Conservation (phyloP, 1,139 yeast genomes). For the Saccharomyces hybrid region DNA sequence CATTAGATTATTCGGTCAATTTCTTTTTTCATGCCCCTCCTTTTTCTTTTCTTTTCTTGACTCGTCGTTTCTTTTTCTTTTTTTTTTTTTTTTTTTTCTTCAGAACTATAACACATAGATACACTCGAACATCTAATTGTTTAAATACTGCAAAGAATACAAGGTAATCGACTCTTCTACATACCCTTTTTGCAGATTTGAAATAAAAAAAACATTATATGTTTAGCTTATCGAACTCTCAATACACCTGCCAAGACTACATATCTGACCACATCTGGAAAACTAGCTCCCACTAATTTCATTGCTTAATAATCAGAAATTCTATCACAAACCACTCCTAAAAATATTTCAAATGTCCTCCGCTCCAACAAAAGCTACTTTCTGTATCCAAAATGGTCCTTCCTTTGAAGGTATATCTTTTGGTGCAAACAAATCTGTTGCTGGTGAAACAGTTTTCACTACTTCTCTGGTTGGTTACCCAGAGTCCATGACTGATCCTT, state of each 20-base stretch:
- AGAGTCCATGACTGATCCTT: constrained; percentile 97
- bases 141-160: not conserved
- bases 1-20: not conserved
- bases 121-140: not conserved
- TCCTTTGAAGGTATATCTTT: constrained; percentile 88
- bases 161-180: not conserved
- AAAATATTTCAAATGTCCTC: constrained; percentile 2
- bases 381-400: constrained; percentile 89
- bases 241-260: constrained; percentile 38
- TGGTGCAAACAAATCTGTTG: constrained; percentile 84
- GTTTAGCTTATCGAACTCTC: constrained; percentile 27
- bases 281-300: constrained; percentile 32
- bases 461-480: constrained; percentile 97
- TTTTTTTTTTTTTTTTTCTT: not conserved
- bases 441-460: constrained; percentile 97
- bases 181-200: not conserved
- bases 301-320: not conserved
- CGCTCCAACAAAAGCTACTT: constrained; percentile 55
- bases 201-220: constrained; percentile 10
- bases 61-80: not conserved
- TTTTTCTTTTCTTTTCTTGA: not conserved
- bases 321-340: not conserved
- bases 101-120: not conserved
- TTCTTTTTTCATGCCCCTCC: not conserved
- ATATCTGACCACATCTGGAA: constrained; percentile 48